These are phyloP conservation scores for Solanum hybrid DNA, from an alignment of 305 asterid species.

Conservation along the genomic window DNA sequence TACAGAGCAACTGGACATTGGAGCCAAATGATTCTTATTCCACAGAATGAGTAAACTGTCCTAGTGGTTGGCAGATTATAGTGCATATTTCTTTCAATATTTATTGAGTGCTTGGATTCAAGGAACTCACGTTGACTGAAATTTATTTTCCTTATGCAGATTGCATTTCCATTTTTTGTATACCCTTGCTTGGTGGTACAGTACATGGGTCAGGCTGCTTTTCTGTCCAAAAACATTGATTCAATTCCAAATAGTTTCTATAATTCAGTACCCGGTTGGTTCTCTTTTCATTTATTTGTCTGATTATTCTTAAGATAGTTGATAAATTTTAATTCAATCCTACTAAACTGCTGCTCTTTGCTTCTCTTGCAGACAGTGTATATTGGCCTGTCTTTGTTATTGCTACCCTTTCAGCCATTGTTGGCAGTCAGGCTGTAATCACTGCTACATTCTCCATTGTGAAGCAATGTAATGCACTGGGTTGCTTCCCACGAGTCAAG, in stretches of 20 bases:
- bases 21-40: neutral
- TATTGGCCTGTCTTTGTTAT: slow-evolving; percentile 62
- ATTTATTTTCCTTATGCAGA: slow-evolving; percentile 38
- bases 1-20: neutral
- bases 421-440: slow-evolving; percentile 64
- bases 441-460: slow-evolving; percentile 65
- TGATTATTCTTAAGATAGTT: neutral
- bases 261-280: slow-evolving; percentile 78
- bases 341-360: neutral
- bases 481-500: slow-evolving; percentile 76
- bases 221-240: slow-evolving; percentile 54
- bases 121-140: slow-evolving; percentile 2
- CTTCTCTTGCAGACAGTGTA: slow-evolving; percentile 41
- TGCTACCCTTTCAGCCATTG: slow-evolving; percentile 58
- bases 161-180: slow-evolving; percentile 64
- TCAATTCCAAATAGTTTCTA: slow-evolving; percentile 68
- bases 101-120: neutral
- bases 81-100: neutral
- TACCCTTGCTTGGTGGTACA: slow-evolving; percentile 93
- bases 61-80: neutral
- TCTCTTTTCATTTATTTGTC: slow-evolving; percentile 2
- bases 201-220: slow-evolving; percentile 99
- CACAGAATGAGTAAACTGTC: neutral
- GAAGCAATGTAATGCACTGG: slow-evolving; percentile 57
- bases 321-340: neutral